phyloP scores from a whole-genome alignment of 2,329 filamentous ascomycete genomes.

The Scortechinia acanthostroma region DNA sequence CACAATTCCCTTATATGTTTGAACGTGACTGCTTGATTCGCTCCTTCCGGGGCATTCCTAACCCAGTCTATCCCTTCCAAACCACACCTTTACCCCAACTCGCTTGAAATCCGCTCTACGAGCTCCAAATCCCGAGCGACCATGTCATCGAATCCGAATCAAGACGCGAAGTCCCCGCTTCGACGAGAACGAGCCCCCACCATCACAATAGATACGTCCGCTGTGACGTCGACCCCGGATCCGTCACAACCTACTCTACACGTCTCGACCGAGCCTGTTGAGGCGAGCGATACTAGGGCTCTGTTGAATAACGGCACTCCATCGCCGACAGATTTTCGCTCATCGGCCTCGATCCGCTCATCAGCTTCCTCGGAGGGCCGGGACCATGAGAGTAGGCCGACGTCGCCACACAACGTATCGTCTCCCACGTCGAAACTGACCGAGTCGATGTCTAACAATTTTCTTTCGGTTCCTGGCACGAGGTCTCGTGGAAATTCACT shows the following conservation, averaged over 20 bases:
- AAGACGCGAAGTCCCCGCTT: background rate
- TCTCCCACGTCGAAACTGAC: background rate
- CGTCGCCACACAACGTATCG: background rate
- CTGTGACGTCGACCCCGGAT: background rate
- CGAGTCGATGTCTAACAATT: background rate
- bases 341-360: background rate
- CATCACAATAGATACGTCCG: constrained; percentile 1
- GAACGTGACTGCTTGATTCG: too few relatives aligned
- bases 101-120: too few relatives aligned
- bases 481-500: background rate
- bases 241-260: background rate
- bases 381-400: background rate
- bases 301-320: background rate
- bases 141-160: background rate
- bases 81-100: too few relatives aligned
- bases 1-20: too few relatives aligned
- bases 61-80: too few relatives aligned
- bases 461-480: background rate
- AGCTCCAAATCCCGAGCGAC: too few relatives aligned
- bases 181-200: background rate
- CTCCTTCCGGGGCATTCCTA: too few relatives aligned
- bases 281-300: background rate
- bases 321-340: background rate
- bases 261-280: background rate
- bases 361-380: background rate